Base-by-base conservation (phyloP, 768 basidiomycete species). In the Chalciporus chontae region DNA sequence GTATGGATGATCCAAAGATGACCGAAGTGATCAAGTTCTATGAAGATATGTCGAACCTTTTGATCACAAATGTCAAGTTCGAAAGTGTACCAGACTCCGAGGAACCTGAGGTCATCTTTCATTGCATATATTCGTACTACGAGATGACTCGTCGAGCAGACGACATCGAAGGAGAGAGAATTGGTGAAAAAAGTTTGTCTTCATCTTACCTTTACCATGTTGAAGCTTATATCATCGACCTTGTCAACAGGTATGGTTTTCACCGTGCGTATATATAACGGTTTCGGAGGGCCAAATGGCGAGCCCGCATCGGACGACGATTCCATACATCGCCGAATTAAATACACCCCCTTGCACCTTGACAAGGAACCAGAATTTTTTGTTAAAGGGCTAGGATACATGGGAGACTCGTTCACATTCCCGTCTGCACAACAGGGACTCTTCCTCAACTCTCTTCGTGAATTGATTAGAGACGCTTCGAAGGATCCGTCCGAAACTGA, bases 31-130 rank as follows among this genome's bases (percentile, higher is more conserved):
- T 92, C 57, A 75, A 74, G 44, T 79, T 94, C 53, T 95, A 95
- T 63, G 90, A 94, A 65, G 90, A 94, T 59, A 67, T 91, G 55
- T 91, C 90, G 1, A 90, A 92, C 58, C 70, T 94, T 19, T 73
- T 90, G 34, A 76, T 94, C 19, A 73, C 79, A 3, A 78, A 73
- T 45, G 57, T 90, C 64, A 84, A 82, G 59, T 65, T 74, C 45
- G 74, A 73, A 67, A 65, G 50, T 31, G 17, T 45, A 34, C 21
- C 54, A 32, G 46, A 45, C 50, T 61, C 56, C 10, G 59, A 61
- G 40, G 65, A 67, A 36, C 43, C 55, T 8, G 85, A 89, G 15
- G 81, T 90, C 48, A 76, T 81, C 70, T 66, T 72, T 13, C 76
- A 84, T 53, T 94, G 90, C 64, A 67, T 89, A 26, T 90, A 83